Evolutionary conservation across 495 filamentous ascomycete genomes (phyloP), one percentile per base, ranked within the genome.

Genomic region (Penicillium samsonianum): DNA sequence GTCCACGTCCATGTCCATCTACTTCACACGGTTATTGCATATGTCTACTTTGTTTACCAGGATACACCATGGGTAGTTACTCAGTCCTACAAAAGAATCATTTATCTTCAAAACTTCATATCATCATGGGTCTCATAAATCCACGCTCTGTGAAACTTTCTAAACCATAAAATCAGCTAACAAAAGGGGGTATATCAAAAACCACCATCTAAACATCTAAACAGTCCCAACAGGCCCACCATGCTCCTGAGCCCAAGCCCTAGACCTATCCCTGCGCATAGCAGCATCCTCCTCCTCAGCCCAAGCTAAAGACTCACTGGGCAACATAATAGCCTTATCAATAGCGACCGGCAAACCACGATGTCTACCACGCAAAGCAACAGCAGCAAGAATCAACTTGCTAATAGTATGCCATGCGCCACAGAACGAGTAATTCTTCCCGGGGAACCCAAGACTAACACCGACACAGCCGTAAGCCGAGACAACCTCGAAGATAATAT

Each of bases 401-500:
- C 86, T 89, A 3, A 86, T 76, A 0, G 76, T 73, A 61, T 89
- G 83, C 81, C 88, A 93, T 2, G 79, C 78, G 0, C 91, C 90
- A 50, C 80, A 83, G 64, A 95, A 92, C 43, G 84, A 87, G 62
- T 88, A 90, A 10, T 84, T 81, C 41, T 80, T 75, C 40, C 81
- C 78, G 0, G 89, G 88, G 23, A 87, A 71, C 0, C 92, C 91
- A 7, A 91, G 80, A 43, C 80, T 85, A 43, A 96, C 87, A 4
- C 92, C 91, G 5, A 95, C 91, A 64, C 87, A 90, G n/a, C 88
- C 90, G 64, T 96, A 95, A 0, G 83, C 91, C 12, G 83, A 87
- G 1, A 95, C 88, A 20, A 89, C 84, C 62, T 96, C 92, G 65
- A 96, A 96, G 28, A 91, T 78, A 55, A 95, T 81, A 63, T 93